phyloP scores from a whole-genome alignment of 495 filamentous ascomycete species.

The Lepidopterella palustris region DNA sequence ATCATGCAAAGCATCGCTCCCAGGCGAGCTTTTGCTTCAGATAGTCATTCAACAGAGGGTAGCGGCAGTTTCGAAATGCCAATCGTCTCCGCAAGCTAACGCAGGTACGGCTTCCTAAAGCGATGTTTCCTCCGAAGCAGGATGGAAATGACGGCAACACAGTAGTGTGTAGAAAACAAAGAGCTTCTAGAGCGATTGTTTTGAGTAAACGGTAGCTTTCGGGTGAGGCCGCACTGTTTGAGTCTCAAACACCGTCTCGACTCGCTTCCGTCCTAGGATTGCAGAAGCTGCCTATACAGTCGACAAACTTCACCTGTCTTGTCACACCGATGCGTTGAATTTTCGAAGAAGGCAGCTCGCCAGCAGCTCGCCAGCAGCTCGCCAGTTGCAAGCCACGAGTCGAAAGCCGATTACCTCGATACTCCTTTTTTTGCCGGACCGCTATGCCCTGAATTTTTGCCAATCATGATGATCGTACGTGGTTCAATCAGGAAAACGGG shows the following conservation, averaged over 20 bases:
- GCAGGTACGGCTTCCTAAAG: conserved; percentile 27
- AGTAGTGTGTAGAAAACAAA: no score
- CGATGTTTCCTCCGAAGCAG: conserved; percentile 20
- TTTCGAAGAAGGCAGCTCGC: conserved; percentile 7
- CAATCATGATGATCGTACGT: conserved; percentile 7
- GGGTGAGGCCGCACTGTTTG: not conserved
- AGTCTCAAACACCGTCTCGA: not conserved
- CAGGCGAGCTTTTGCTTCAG: not conserved
- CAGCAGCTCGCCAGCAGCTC: no score
- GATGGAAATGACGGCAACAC: not conserved
- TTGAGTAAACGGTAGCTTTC: no score
- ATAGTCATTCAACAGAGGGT: conserved; percentile 3
- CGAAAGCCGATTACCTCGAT: not conserved
- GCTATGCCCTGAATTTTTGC: conserved; percentile 4
- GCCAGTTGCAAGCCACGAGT: no score
- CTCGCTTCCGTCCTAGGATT: not conserved
- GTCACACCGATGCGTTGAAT: not conserved
- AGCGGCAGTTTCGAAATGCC: conserved; percentile 17
- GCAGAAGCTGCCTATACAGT: not conserved
- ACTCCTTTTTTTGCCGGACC: not conserved
- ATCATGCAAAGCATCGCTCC: not conserved
- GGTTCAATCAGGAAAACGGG: not conserved
- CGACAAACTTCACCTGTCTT: not conserved
- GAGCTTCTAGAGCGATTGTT: no score
- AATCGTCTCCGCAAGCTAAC: conserved; percentile 12